Conservation (phyloP, 768 basidiomycete species). For the Tricholoma furcatifolium region DNA sequence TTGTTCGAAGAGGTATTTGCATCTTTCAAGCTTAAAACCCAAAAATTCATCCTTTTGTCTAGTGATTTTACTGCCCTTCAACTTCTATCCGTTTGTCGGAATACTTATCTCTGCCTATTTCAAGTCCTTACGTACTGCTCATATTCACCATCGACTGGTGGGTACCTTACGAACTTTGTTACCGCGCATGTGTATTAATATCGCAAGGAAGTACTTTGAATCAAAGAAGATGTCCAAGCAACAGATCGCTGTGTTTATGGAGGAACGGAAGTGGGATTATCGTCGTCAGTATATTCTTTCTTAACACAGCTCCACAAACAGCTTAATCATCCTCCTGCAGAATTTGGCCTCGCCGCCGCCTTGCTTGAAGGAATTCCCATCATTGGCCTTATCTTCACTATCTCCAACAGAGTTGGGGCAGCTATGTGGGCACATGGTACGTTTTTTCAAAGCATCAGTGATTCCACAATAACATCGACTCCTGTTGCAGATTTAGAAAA, state of each 20-base stretch:
- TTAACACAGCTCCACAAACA: background rate
- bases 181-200: constrained; percentile 1
- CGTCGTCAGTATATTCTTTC: constrained; percentile 43
- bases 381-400: constrained; percentile 75
- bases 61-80: constrained; percentile 63
- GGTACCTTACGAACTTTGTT: constrained; percentile 15
- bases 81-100: constrained; percentile 71
- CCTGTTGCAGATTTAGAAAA: constrained; percentile 60
- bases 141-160: constrained; percentile 67
- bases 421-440: constrained; percentile 92
- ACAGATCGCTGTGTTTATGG: constrained; percentile 74
- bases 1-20: constrained; percentile 45
- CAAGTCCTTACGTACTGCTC: constrained; percentile 66
- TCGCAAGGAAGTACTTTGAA: constrained; percentile 67
- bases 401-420: constrained; percentile 88
- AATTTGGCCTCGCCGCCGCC: constrained; percentile 83
- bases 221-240: constrained; percentile 77
- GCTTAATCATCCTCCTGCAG: constrained; percentile 33
- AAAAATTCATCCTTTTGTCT: background rate
- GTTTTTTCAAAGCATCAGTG: constrained; percentile 13
- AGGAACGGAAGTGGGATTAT: constrained; percentile 91
- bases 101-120: constrained; percentile 59
- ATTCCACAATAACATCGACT: background rate
- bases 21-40: background rate
- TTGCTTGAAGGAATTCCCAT: constrained; percentile 82